phyloP scores from a whole-genome alignment of 2,329 filamentous ascomycete species.

The Diaporthe batatas region DNA sequence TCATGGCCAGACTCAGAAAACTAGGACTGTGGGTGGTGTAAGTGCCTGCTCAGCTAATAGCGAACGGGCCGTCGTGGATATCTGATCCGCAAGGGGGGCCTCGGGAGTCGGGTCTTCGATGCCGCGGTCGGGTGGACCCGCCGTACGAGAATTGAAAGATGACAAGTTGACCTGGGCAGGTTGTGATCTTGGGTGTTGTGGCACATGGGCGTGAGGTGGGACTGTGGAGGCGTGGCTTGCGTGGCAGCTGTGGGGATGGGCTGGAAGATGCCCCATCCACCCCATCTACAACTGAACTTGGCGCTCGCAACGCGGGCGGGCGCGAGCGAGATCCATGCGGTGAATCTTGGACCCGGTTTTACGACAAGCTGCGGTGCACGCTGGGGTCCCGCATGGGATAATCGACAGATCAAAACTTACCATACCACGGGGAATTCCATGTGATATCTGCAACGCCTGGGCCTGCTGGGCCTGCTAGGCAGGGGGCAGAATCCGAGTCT shows the following conservation, averaged over 20 bases:
- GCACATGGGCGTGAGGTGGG: background rate
- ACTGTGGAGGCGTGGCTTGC: too few species aligned
- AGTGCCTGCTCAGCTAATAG: too few species aligned
- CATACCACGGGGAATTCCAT: conserved; percentile 15
- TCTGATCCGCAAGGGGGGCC: background rate
- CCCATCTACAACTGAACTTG: background rate
- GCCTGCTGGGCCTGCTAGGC: too few species aligned
- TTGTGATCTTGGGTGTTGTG: background rate
- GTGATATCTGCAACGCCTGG: background rate
- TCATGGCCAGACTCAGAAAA: background rate
- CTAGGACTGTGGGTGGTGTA: too few species aligned
- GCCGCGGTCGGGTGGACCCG: background rate
- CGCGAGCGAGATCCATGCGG: conserved; percentile 16
- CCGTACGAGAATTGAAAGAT: conserved; percentile 7
- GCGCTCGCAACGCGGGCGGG: conserved; percentile 17
- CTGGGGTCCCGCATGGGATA: background rate
- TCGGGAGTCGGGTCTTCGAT: background rate
- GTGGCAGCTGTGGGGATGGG: background rate
- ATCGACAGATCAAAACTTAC: conserved; percentile 30
- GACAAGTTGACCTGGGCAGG: background rate
- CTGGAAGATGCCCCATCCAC: too few species aligned
- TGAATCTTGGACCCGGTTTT: conserved; percentile 1
- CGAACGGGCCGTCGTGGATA: background rate
- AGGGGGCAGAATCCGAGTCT: background rate
- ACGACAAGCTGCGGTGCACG: background rate